Conservation (phyloP, 306 rosid species). For the Carpinus viminea region DNA sequence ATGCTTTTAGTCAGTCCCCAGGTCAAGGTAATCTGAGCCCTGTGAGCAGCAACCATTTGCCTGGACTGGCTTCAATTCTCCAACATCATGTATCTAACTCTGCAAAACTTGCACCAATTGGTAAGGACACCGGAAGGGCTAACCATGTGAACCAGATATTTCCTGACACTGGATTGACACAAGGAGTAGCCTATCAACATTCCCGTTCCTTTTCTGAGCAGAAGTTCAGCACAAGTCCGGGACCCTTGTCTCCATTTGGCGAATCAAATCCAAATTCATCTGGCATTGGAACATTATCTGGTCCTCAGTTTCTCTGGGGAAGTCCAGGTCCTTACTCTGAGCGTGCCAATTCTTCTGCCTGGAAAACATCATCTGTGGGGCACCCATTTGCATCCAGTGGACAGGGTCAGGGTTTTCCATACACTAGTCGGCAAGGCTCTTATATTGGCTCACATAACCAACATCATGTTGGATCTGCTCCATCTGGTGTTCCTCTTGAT, state of each 20-base stretch:
- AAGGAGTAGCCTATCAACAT: constrained; percentile 60
- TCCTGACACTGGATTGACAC: constrained; percentile 44
- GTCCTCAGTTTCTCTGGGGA: constrained; percentile 98
- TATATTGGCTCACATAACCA: constrained; percentile 58
- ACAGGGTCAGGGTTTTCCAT: constrained; percentile 73
- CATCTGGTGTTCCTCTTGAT: constrained; percentile 75
- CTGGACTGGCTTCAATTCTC: constrained; percentile 86
- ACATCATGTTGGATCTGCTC: constrained; percentile 93
- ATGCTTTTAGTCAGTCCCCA: constrained; percentile 68
- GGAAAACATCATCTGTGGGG: constrained; percentile 68
- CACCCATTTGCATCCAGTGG: constrained; percentile 63
- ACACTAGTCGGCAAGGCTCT: constrained; percentile 51
- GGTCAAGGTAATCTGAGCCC: constrained; percentile 71
- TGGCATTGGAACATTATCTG: constrained; percentile 74
- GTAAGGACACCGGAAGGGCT: constrained; percentile 80
- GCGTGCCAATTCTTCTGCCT: constrained; percentile 60
- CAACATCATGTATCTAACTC: constrained; percentile 64
- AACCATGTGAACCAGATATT: constrained; percentile 51
- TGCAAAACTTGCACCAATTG: constrained; percentile 82
- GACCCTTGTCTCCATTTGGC: constrained; percentile 57
- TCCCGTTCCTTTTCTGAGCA: constrained; percentile 70
- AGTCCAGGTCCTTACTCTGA: constrained; percentile 72
- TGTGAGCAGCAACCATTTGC: constrained; percentile 58
- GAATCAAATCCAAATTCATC: constrained; percentile 61
- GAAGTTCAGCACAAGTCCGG: constrained; percentile 61